phyloP scores from a whole-genome alignment of 164 flowering plant species.

The Dillenia turbinata region DNA sequence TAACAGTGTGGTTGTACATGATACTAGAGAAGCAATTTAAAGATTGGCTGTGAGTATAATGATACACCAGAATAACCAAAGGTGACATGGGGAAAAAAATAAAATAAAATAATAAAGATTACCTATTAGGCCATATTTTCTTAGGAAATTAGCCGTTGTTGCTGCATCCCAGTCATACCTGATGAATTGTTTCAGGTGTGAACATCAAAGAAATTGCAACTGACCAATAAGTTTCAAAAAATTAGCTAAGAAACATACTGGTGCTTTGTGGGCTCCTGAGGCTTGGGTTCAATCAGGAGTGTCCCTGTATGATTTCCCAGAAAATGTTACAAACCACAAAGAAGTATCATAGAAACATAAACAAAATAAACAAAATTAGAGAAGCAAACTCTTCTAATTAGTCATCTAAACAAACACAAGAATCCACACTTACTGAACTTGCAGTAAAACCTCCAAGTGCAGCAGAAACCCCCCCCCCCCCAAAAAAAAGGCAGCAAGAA shows the following conservation, averaged over 20 bases:
- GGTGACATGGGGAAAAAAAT: not conserved
- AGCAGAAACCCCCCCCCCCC: too few relatives aligned
- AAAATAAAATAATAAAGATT: not conserved
- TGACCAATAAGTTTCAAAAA: not conserved
- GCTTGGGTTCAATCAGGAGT: constrained; percentile 92
- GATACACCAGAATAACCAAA: not conserved
- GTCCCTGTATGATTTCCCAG: constrained; percentile 44
- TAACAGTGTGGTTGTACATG: too few relatives aligned
- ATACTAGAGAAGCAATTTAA: too few relatives aligned
- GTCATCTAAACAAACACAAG: too few relatives aligned
- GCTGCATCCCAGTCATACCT: constrained; percentile 99
- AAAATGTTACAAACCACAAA: too few relatives aligned
- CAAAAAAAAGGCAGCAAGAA: too few relatives aligned
- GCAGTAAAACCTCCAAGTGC: too few relatives aligned
- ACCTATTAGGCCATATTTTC: constrained; percentile 85
- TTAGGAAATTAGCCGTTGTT: constrained; percentile 75
- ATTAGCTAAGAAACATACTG: constrained; percentile 47
- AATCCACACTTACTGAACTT: too few relatives aligned
- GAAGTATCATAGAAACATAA: too few relatives aligned
- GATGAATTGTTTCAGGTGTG: constrained; percentile 10
- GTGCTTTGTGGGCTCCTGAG: constrained; percentile 98
- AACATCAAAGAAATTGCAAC: constrained; percentile 1
- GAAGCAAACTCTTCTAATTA: too few relatives aligned
- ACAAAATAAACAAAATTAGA: too few relatives aligned
- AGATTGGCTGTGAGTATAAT: too few relatives aligned